Percentiles rank a stretch among this genome's conserved stretches.
Conservation (phyloP, 2,329 filamentous ascomycete genomes). For the Xylariaceae sp. region DNA sequence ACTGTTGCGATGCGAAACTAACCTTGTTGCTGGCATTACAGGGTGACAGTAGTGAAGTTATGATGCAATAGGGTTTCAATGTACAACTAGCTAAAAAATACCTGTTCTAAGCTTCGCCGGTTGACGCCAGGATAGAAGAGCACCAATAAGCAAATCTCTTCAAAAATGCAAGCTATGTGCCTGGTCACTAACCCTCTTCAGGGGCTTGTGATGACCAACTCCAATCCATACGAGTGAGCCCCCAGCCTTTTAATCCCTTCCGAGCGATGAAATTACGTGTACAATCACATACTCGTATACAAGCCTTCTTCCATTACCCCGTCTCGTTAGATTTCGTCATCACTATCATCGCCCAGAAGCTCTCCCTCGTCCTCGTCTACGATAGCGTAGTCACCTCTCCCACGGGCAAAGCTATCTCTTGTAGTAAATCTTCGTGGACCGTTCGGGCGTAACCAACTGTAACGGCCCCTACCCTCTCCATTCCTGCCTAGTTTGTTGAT, state of each 20-base stretch:
- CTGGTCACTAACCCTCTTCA: background rate
- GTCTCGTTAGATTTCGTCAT: conserved; percentile 73
- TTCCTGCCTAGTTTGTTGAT: conserved; percentile 55
- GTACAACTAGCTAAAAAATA: conserved; percentile 25
- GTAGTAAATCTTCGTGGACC: conserved; percentile 80
- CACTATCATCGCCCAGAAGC: conserved; percentile 88
- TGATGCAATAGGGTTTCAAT: conserved; percentile 20
- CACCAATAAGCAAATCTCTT: conserved; percentile 8
- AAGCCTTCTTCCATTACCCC: conserved; percentile 1
- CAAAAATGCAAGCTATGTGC: conserved; percentile 4
- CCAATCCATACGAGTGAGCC: background rate
- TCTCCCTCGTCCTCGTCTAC: conserved; percentile 96
- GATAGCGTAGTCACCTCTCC: conserved; percentile 83
- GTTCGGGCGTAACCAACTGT: conserved; percentile 55
- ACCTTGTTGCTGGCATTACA: too few relatives aligned
- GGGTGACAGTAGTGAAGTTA: too few relatives aligned
- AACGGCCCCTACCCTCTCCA: conserved; percentile 53
- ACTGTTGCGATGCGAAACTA: too few relatives aligned
- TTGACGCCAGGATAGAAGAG: conserved; percentile 21
- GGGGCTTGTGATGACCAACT: background rate
- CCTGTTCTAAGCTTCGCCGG: conserved; percentile 14
- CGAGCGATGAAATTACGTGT: background rate
- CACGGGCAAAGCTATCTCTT: conserved; percentile 84
- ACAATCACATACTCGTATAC: background rate
- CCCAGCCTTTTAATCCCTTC: background rate